Evolutionary conservation across 2,329 filamentous ascomycete genomes (phyloP).

Genomic region (Zymoseptoria pseudotritici): DNA sequence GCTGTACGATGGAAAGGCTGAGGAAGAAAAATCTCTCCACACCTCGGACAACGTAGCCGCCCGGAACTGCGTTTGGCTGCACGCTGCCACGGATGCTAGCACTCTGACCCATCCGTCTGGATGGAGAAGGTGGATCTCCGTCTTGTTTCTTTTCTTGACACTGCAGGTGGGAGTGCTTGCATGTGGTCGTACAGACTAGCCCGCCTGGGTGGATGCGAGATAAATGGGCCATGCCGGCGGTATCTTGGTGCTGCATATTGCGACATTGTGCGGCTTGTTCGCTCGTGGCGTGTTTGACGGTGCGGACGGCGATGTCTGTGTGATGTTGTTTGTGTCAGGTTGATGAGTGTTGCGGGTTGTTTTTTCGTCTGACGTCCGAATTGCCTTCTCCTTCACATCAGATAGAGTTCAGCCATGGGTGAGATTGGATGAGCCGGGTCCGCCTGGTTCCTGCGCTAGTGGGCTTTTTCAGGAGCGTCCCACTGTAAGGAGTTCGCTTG

Average conservation of each 20-base stretch:
- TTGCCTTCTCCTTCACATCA: neutral
- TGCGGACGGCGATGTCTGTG: neutral
- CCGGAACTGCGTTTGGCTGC: neutral
- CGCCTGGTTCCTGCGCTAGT: neutral
- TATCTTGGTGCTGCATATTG: neutral
- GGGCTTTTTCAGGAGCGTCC: neutral
- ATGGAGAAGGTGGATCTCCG: neutral
- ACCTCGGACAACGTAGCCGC: neutral
- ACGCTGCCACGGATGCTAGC: neutral
- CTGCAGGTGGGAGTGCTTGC: neutral
- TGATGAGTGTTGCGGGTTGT: neutral
- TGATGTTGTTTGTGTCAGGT: neutral
- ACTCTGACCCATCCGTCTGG: neutral
- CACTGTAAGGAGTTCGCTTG: neutral
- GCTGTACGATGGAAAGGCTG: neutral
- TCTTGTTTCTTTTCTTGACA: neutral
- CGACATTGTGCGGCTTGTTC: neutral
- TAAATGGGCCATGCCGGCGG: neutral
- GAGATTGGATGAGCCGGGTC: neutral
- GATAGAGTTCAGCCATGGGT: neutral
- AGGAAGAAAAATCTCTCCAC: neutral
- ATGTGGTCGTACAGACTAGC: neutral
- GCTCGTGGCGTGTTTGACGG: neutral
- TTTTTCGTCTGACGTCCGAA: neutral
- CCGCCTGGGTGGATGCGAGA: neutral